Conservation (phyloP, 148 eudicot species). For the Rhododendron henanense region DNA sequence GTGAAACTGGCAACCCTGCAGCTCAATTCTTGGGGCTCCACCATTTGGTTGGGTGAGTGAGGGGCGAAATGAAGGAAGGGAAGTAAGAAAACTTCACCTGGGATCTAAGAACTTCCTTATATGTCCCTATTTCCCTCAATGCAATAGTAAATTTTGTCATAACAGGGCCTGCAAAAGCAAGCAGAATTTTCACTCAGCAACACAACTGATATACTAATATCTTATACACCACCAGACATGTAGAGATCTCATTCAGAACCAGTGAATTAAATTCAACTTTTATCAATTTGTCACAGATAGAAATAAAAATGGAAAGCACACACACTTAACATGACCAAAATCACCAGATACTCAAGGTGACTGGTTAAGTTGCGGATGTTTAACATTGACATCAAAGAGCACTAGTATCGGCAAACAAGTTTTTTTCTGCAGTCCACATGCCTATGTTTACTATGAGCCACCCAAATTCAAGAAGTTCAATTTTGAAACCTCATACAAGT, state of each 20-base stretch:
- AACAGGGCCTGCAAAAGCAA: slow-evolving; percentile 70
- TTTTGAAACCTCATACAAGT: background rate
- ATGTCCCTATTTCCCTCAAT: slow-evolving; percentile 95
- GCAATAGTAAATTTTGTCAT: slow-evolving; percentile 99
- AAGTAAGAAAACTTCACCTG: slow-evolving; percentile 44
- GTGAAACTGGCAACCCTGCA: background rate
- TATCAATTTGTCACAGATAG: background rate
- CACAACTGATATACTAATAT: slow-evolving; percentile 3
- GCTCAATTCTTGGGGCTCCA: background rate
- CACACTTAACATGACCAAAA: background rate
- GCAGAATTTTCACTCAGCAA: slow-evolving; percentile 10
- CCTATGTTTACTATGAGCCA: background rate
- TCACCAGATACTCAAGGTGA: background rate
- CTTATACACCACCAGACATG: background rate
- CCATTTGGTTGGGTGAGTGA: background rate
- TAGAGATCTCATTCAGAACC: slow-evolving; percentile 2
- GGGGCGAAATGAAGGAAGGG: background rate
- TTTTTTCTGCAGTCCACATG: background rate
- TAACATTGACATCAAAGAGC: background rate
- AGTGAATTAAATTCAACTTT: background rate
- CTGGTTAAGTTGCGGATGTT: background rate
- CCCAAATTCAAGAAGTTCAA: background rate
- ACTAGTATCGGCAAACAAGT: background rate
- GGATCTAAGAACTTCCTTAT: slow-evolving; percentile 97
- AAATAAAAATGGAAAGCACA: background rate